Evolutionary conservation across 106 monocot species (phyloP), one percentile per base, ranked within the genome.

Genomic region (Posidonia australis): DNA sequence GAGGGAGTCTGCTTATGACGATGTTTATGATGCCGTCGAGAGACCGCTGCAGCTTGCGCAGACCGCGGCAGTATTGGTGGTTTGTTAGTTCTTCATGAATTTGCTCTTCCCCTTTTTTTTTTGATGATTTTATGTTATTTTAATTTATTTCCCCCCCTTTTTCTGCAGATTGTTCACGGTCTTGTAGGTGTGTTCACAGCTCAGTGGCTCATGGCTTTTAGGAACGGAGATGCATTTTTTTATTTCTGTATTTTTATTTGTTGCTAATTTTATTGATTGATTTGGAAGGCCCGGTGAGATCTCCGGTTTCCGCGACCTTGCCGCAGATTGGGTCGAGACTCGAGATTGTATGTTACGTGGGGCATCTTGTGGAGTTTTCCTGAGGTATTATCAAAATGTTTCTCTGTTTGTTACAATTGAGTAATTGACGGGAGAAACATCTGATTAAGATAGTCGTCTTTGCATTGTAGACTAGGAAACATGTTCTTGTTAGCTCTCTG

Each of bases 401-500:
- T n/a, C n/a, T n/a, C n/a, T n/a, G n/a, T n/a, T n/a, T n/a, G n/a
- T n/a, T n/a, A n/a, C n/a, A n/a, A n/a, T n/a, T n/a, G n/a, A n/a
- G n/a, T n/a, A n/a, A n/a, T n/a, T n/a, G n/a, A n/a, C n/a, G n/a
- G n/a, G n/a, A n/a, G n/a, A n/a, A n/a, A n/a, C n/a, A n/a, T n/a
- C n/a, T n/a, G n/a, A n/a, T n/a, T n/a, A n/a, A n/a, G n/a, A n/a
- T n/a, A n/a, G n/a, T n/a, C n/a, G n/a, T n/a, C 5, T 22, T 54
- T 21, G 4, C 26, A 43, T 16, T 75, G 60, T 77, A 98, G 98
- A 71, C 67, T 1, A 82, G 80, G 44, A 65, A 78, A 5, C 83
- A 98, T 81, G 30, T 98, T 36, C 82, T 98, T 57, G 96, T 98
- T 26, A 90, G 80, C 58, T 90, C 96, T 55, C 60, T 98, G 67